Base-by-base conservation (phyloP, 331 rosid genomes). In the Cucumis variabilis region DNA sequence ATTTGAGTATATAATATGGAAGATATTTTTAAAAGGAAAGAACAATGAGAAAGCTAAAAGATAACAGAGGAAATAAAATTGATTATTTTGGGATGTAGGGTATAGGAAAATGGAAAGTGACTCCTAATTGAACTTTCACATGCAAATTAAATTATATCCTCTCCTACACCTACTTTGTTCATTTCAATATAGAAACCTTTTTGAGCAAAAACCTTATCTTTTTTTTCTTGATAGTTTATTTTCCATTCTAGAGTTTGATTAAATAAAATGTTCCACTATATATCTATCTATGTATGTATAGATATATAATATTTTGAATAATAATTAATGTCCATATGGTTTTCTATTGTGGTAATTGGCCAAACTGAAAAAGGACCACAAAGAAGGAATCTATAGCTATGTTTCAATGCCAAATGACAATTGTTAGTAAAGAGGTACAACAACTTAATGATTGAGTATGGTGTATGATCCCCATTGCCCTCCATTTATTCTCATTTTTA, bases 291-390 rank as follows among this genome's bases (percentile, higher is more conserved):
- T 2, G 0, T 4, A 41, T 11, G 11, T 1, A 30, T 30, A 30
- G 37, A 33, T 33, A 33, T 33, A 33, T n/a, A n/a, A n/a, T n/a
- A n/a, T n/a, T n/a, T n/a, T n/a, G n/a, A n/a, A 30, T 71, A 55
- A 5, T 28, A 28, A 73, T 73, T 19, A 30, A 73, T 24, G 24
- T 20, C 2, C 14, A 1, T 20, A 20, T 73, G n/a, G 3, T 41
- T 37, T 2, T 9, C 14, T 41, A n/a, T 71, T 71, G 78, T 17
- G 48, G 51, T 33, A 33, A 33, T 33, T 72, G 78, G 51, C 78
- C 24, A 72, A 76, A 76, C 82, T 12, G 0, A n/a, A 76, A 76
- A 76, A 5, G 82, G 82, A 76, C 82, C 63, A 76, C 62, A 76
- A 76, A 48, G 25, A 79, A 53, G 37, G 84, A 25, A 53, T 78